Evolutionary conservation across 495 filamentous ascomycete genomes (phyloP), one percentile per base, ranked within the genome.

Genomic region (Penicillium argentinense): DNA sequence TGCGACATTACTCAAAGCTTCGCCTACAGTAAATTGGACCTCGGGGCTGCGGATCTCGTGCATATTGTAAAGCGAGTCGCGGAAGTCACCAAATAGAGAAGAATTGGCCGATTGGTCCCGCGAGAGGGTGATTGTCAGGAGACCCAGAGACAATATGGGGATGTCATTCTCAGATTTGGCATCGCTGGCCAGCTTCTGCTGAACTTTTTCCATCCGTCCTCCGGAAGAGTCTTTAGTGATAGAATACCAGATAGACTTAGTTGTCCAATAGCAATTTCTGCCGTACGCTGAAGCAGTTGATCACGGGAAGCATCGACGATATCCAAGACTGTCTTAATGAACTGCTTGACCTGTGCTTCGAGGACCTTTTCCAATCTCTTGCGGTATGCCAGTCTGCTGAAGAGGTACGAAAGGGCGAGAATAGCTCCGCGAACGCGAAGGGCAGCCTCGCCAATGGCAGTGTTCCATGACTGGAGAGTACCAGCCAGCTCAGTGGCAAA

Each of bases 31-130:
- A 60, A 98, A 96, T 48, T 96, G 92, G 7, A 87, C 74, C 57
- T 96, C 90, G 1, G 88, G 81, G 42, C 90, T 85, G 47, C 84
- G 84, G 19, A 91, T 82, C 53, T 91, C 90, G 58, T 93, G 88
- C 11, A 97, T 62, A 5, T 70, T 71, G 58, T 89, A 87, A 0
- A 98, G 64, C 23, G 77, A 81, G 29, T 76, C 64, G 23, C 87
- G 46, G 19, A 91, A 74, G 13, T 74, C 30, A 39, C 47, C 37
- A 25, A 72, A 67, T 13, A 62, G 43, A 21, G 51, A 52, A 5
- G 51, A 47, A n/a, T n/a, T n/a, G 17, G 61, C 51, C 2, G 66
- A 53, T 12, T 68, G 61, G 14, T 42, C 43, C 39, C 75, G 68
- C 19, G 71, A 60, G 18, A 76, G 80, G 57, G 57, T 84, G 69